phyloP scores from a whole-genome alignment of 2,329 filamentous ascomycete species.

The Pseudocercospora pini-densiflorae region DNA sequence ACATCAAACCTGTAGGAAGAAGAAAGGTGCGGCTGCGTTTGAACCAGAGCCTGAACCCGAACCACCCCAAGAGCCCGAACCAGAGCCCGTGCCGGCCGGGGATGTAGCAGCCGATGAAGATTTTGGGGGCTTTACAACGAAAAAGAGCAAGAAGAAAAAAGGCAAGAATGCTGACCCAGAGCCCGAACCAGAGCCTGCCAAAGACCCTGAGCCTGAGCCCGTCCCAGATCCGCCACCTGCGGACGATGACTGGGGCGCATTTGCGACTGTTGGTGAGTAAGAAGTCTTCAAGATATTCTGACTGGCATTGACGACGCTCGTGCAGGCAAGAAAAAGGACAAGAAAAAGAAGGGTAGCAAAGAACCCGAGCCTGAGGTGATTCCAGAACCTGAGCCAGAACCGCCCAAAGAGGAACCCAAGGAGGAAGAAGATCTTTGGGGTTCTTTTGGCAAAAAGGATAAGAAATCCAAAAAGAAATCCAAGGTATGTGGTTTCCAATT shows the following conservation, averaged over 20 bases:
- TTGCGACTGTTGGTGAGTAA: constrained; percentile 28
- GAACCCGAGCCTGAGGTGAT: constrained; percentile 24
- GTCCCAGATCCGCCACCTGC: constrained; percentile 44
- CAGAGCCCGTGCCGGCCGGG: constrained; percentile 13
- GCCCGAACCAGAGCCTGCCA: constrained; percentile 35
- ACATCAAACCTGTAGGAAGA: constrained; percentile 31
- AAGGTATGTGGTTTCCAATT: constrained; percentile 36
- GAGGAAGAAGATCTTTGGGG: constrained; percentile 24
- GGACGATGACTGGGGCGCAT: constrained; percentile 35
- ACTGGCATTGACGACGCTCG: constrained; percentile 18
- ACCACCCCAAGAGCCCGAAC: constrained; percentile 18
- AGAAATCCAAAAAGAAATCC: constrained; percentile 42
- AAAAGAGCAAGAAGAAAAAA: constrained; percentile 47
- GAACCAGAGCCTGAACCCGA: constrained; percentile 29
- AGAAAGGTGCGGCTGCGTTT: constrained; percentile 25
- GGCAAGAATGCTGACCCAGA: constrained; percentile 42
- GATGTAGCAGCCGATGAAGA: constrained; percentile 30
- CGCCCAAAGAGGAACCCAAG: constrained; percentile 19
- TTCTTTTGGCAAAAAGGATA: constrained; percentile 29
- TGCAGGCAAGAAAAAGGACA: constrained; percentile 31
- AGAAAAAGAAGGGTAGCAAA: constrained; percentile 42
- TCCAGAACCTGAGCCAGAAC: constrained; percentile 24
- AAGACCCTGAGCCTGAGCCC: constrained; percentile 44
- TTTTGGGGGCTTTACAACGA: constrained; percentile 40
- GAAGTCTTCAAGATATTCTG: constrained; percentile 46